Conservation (phyloP, 2,329 filamentous ascomycete genomes). For the Colletotrichum spinosum region DNA sequence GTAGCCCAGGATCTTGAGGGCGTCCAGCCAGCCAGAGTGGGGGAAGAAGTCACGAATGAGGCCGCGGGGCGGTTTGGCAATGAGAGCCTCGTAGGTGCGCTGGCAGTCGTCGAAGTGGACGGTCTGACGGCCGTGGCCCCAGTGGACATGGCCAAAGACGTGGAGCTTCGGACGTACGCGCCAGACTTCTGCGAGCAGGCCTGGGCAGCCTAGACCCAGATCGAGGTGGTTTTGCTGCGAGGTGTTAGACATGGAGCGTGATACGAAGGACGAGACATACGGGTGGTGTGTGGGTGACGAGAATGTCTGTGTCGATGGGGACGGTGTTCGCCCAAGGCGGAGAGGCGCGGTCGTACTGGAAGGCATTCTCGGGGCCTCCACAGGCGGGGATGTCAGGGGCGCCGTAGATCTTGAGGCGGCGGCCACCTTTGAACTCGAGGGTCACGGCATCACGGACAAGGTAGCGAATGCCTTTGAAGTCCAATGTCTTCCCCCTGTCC, state of each 20-base stretch:
- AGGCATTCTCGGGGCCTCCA: conserved; percentile 78
- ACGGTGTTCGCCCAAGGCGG: conserved; percentile 81
- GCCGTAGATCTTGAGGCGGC: conserved; percentile 80
- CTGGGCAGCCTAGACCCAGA: conserved; percentile 76
- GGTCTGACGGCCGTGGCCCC: conserved; percentile 75
- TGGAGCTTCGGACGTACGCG: conserved; percentile 80
- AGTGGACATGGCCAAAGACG: conserved; percentile 89
- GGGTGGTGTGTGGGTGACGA: conserved; percentile 86
- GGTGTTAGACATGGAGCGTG: conserved; percentile 15
- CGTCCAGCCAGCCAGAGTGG: conserved; percentile 58
- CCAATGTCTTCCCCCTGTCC: conserved; percentile 67
- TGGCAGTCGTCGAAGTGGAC: conserved; percentile 83
- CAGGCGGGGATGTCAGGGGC: conserved; percentile 83
- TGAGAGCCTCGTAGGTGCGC: conserved; percentile 75
- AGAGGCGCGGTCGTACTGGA: conserved; percentile 75
- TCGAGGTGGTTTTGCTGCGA: conserved; percentile 74
- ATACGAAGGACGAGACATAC: conserved; percentile 47
- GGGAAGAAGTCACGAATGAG: conserved; percentile 60
- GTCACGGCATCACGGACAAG: conserved; percentile 76
- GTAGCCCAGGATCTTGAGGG: conserved; percentile 56
- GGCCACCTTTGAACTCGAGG: conserved; percentile 69
- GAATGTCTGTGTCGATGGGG: conserved; percentile 78
- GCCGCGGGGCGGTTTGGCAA: conserved; percentile 56
- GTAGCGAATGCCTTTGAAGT: conserved; percentile 79
- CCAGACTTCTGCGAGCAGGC: conserved; percentile 78